Percentiles rank a stretch among this genome's conserved stretches.
These are phyloP conservation scores for Solanum hybrid DNA, from an alignment of 305 asterid species.

Conservation along the genomic window DNA sequence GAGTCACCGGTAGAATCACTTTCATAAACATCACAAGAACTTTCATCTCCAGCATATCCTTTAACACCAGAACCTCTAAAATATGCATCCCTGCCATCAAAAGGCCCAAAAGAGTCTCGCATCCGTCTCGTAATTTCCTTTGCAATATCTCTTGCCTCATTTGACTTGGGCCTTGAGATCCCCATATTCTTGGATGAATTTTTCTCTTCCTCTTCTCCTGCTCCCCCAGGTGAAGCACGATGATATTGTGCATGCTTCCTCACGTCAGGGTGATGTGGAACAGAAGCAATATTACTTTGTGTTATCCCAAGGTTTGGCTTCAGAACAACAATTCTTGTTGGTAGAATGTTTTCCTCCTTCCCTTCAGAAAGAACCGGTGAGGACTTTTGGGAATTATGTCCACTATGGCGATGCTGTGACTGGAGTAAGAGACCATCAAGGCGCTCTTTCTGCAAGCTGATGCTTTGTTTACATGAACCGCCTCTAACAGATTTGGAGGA, in stretches of 20 bases:
- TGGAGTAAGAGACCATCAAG: conserved; percentile 71
- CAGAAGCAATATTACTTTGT: conserved; percentile 20
- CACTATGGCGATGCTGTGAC: conserved; percentile 29
- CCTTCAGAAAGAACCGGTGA: conserved; percentile 32
- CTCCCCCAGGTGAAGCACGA: conserved; percentile 25
- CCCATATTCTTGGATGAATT: conserved; percentile 25
- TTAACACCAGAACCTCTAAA: conserved; percentile 29
- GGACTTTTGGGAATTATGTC: conserved; percentile 29
- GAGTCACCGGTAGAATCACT: conserved; percentile 67
- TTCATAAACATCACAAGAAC: conserved; percentile 61
- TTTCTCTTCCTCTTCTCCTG: conserved; percentile 23
- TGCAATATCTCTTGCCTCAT: conserved; percentile 60
- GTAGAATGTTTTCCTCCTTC: conserved; percentile 32
- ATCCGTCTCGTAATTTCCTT: conserved; percentile 52
- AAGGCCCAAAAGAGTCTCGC: conserved; percentile 33
- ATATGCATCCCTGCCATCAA: conserved; percentile 24
- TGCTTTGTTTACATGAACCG: conserved; percentile 20
- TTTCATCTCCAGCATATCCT: conserved; percentile 90
- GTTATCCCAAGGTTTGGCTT: conserved; percentile 64
- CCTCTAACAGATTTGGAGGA: conserved; percentile 38
- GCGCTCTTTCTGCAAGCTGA: conserved; percentile 40
- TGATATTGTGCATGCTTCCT: conserved; percentile 30
- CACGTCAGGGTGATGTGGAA: conserved; percentile 24
- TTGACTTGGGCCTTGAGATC: conserved; percentile 32
- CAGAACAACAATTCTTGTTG: conserved; percentile 80